Evolutionary conservation across 257 asterid genomes (phyloP), one percentile per base, ranked within the genome.

Genomic region (Nicotiana tomentosiformis): DNA sequence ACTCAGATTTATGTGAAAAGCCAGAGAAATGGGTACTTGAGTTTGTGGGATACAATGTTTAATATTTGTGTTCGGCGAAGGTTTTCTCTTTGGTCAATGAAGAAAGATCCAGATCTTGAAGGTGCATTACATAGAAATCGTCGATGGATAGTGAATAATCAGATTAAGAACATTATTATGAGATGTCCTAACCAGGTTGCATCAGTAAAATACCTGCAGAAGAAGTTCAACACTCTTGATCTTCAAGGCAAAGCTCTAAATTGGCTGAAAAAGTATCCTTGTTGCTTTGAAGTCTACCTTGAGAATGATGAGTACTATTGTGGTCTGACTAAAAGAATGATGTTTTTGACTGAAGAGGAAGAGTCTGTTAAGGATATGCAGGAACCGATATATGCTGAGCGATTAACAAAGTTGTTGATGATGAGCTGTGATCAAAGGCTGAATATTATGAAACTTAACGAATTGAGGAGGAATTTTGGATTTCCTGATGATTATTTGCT

Each of bases 31-130:
- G 78, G 87, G 85, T 83, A 83, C 61, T 30, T 81, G 58, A 51
- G 55, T 62, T 77, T 49, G 12, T 64, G 39, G 67, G 82, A 80
- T 20, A 61, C 84, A 81, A 84, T 78, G 37, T 57, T 81, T 66
- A 20, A 43, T 68, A 79, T 46, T 53, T 67, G 67, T 58, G 58
- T 78, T 26, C 84, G 37, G 39, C 87, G 93, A 83, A 82, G 85
- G 26, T 88, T 87, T 77, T 87, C 99, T 18, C 83, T 95, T 68
- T 95, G 97, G 98, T 94, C 99, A 29, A 95, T 95, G 99, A 94
- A 93, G 97, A 95, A 95, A 87, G 97, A 95, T 58, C 93, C 96
- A 0, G 97, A 94, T 82, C 97, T 95, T 69, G 98, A 95, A 85
- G 85, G 89, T n/a, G 96, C 96, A 23, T 86, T 93, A 20, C 89